Percentiles rank a stretch among this genome's conserved stretches.
These are phyloP conservation scores for Tinospora cordifolia DNA, from an alignment of 164 flowering plant species.

Conservation along the genomic window DNA sequence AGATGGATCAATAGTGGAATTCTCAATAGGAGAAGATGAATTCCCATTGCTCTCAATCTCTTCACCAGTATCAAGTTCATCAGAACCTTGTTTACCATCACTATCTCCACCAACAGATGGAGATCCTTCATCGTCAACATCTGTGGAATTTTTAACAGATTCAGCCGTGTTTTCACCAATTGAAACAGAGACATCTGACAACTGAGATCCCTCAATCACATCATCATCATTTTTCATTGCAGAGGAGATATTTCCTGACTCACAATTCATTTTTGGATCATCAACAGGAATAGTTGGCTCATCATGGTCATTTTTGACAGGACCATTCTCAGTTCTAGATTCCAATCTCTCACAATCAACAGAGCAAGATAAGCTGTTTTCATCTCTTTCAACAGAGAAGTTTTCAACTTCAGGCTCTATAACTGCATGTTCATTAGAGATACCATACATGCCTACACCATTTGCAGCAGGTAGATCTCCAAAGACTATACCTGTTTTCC, in stretches of 20 bases:
- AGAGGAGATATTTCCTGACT: conserved; percentile 3
- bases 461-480: conserved; percentile 3
- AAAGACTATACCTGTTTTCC: conserved; percentile 10
- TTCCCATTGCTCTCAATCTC: conserved; percentile 6
- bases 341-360: conserved; percentile 8
- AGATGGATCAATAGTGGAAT: conserved; percentile 17
- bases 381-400: conserved; percentile 9
- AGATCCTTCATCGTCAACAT: conserved; percentile 1
- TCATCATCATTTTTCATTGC: not conserved
- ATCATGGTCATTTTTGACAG: not conserved
- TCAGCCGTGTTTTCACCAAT: conserved; percentile 13
- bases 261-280: conserved; percentile 11
- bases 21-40: conserved; percentile 16
- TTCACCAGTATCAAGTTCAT: conserved; percentile 7
- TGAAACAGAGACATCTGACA: conserved; percentile 1
- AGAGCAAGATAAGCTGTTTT: not conserved
- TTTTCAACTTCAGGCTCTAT: conserved; percentile 8
- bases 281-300: conserved; percentile 5
- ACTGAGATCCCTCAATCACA: not conserved
- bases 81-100: conserved; percentile 10
- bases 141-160: conserved; percentile 2
- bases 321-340: not conserved
- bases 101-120: conserved; percentile 1
- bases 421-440: not conserved
- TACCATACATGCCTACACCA: not conserved